Percentiles rank a stretch among this genome's conserved stretches.
Conservation (phyloP, 2,329 filamentous ascomycete genomes). For the Ceratocystis papillata region DNA sequence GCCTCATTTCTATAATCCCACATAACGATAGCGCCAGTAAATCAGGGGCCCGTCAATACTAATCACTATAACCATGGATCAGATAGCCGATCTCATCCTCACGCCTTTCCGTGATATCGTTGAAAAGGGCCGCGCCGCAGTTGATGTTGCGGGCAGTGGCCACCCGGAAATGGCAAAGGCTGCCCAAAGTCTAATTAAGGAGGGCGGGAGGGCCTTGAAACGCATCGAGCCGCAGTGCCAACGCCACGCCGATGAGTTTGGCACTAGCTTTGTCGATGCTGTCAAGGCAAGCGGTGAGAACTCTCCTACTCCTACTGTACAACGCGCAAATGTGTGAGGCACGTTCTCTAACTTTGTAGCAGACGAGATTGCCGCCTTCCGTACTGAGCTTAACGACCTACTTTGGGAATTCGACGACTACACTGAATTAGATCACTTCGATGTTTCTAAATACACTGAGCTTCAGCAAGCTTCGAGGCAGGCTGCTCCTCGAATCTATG, state of each 20-base stretch:
- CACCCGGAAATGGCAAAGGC: constrained; percentile 40
- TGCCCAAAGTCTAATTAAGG: constrained; percentile 38
- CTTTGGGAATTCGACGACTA: constrained; percentile 50
- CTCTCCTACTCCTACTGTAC: neutral
- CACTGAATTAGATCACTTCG: constrained; percentile 40
- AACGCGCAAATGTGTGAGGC: neutral
- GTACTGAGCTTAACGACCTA: constrained; percentile 39
- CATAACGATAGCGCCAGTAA: neutral
- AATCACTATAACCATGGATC: constrained; percentile 31
- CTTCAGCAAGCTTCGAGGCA: constrained; percentile 40
- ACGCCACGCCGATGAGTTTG: constrained; percentile 40
- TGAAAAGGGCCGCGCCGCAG: constrained; percentile 40
- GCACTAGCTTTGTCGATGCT: constrained; percentile 40
- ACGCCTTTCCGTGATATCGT: constrained; percentile 44
- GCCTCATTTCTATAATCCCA: neutral
- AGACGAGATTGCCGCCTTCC: constrained; percentile 43
- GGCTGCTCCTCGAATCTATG: constrained; percentile 39
- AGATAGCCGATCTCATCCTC: constrained; percentile 38
- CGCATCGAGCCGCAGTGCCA: constrained; percentile 43
- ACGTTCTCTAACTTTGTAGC: neutral
- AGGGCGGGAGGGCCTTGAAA: constrained; percentile 41
- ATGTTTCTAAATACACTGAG: constrained; percentile 40
- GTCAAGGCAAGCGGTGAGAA: constrained; percentile 45
- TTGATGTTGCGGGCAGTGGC: constrained; percentile 38
- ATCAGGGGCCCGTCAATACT: neutral